Evolutionary conservation across 2,329 filamentous ascomycete genomes (phyloP), one percentile per base, ranked within the genome.

Genomic region (Paraconiothyrium brasiliense): DNA sequence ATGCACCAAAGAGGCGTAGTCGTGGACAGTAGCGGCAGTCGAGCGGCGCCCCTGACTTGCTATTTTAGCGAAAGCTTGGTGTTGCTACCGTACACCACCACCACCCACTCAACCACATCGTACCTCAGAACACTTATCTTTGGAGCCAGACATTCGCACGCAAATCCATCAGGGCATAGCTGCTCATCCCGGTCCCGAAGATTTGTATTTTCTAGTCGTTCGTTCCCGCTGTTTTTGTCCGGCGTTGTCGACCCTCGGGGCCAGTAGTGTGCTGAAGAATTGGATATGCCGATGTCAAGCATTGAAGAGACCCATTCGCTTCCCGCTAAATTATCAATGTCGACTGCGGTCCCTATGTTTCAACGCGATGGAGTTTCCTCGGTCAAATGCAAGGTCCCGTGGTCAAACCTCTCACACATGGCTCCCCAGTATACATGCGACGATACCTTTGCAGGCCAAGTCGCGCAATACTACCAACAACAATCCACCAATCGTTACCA

Each of bases 401-500:
- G 43, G 43, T 9, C 4, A 24, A 46, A 46, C 16, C n/a, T 46
- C 43, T 24, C 20, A 24, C 20, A 46, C 24, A 20, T 11, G 43
- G 43, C 43, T 24, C 43, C 10, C 43, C 24, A 46, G 43, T 20
- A 24, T 16, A 39, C 8, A 52, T 24, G 13, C 24, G n/a, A n/a
- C 9, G 30, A 27, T 30, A 54, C 37, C 37, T 41, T 3, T 27
- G 37, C 13, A 54, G 24, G 32, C 9, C 47, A 27, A 39, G 22
- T 37, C 49, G 5, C 14, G 20, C 14, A 52, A 20, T 52, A 10
- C 27, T 30, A 30, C 22, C 41, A 14, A 44, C 16, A 14, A 11
- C 24, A 34, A 11, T 55, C 52, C 52, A 55, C 52, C 39, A 46
- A 46, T 55, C 10, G 16, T 27, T 13, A 30, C 10, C 13, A 6